Evolutionary conservation across 768 basidiomycete species (phyloP), one percentile per base, ranked within the genome.

Genomic region (Auricularia auricula-judae): DNA sequence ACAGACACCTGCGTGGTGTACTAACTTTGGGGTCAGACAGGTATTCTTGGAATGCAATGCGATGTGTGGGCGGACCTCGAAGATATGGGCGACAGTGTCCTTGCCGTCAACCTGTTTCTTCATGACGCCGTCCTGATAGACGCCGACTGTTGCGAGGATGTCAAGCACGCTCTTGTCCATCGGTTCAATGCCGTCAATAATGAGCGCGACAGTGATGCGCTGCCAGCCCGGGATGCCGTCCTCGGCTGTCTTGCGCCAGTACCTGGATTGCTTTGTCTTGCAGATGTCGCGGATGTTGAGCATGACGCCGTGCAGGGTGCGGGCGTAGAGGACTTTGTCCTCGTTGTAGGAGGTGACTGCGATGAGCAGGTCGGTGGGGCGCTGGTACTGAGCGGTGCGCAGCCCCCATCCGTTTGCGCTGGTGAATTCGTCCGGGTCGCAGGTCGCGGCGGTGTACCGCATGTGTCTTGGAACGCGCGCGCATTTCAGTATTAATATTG

Each of bases 1-100:
- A 99, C 87, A 0, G 93, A 96, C 23, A 99, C 81, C 73, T 97
- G 93, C 0, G 95, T 98, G 1, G 96, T 98, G 75, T 98, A 99
- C 91, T 97, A 68, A 8, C 8, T 29, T 63, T 62, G 34, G 54
- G 59, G 56, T 42, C 63, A 21, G 62, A 10, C 68, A 65, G 34
- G 61, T 36, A 42, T 18, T 61, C 33, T 35, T 36, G 42, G 34
- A 43, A 36, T 1, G 58, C 42, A 62, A 34, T 35, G 16, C 23
- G 43, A 63, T 3, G 39, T 10, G 62, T 74, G 85, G 39, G 39
- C 39, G 7, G 39, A 42, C 39, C 39, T 97, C 94, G 71, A 98
- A 98, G 66, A 98, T 92, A 72, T 98, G 95, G 16, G 90, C 96
- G 44, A 92, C 87, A 11, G 88, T 92, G 66, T 92, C 84, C 74